phyloP scores from a whole-genome alignment of 441 rosid genomes.

The Breynia disticha region DNA sequence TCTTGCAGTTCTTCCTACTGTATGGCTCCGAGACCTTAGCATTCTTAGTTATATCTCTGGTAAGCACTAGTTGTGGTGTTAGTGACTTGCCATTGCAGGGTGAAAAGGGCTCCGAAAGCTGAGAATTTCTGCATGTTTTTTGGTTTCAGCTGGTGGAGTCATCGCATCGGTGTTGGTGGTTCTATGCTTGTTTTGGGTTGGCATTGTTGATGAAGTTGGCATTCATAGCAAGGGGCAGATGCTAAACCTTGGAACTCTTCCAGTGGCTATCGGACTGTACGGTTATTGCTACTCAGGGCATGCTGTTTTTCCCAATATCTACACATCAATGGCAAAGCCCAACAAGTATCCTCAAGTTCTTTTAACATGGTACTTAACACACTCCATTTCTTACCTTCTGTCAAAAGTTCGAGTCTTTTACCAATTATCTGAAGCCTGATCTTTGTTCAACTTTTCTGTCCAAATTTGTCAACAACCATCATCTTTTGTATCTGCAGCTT shows the following conservation, averaged over 20 bases:
- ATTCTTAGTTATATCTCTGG: conserved; percentile 87
- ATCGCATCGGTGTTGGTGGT: conserved; percentile 71
- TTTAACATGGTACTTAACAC: conserved; percentile 40
- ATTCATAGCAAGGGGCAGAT: conserved; percentile 49
- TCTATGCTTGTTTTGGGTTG: conserved; percentile 79
- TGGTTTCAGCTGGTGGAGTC: conserved; percentile 80
- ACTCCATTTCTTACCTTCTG: neutral
- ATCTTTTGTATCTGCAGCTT: conserved; percentile 36
- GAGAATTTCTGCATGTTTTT: neutral
- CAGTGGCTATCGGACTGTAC: conserved; percentile 87
- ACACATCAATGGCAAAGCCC: conserved; percentile 79
- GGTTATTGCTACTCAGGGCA: conserved; percentile 95
- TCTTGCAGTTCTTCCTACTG: conserved; percentile 79
- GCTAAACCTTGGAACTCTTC: conserved; percentile 59
- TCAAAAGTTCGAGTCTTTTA: too few relatives aligned
- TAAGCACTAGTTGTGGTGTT: conserved; percentile 16
- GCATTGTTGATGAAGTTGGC: conserved; percentile 61
- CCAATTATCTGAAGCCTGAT: too few relatives aligned
- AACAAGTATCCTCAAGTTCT: conserved; percentile 62
- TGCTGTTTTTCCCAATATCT: conserved; percentile 88
- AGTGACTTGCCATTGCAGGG: neutral
- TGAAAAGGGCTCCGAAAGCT: too few relatives aligned
- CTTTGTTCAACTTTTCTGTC: too few relatives aligned
- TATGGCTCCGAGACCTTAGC: conserved; percentile 83
- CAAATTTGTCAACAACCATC: neutral